Conservation (phyloP, 1,284 basidiomycete species). For the Ustanciosporium gigantosporum region DNA sequence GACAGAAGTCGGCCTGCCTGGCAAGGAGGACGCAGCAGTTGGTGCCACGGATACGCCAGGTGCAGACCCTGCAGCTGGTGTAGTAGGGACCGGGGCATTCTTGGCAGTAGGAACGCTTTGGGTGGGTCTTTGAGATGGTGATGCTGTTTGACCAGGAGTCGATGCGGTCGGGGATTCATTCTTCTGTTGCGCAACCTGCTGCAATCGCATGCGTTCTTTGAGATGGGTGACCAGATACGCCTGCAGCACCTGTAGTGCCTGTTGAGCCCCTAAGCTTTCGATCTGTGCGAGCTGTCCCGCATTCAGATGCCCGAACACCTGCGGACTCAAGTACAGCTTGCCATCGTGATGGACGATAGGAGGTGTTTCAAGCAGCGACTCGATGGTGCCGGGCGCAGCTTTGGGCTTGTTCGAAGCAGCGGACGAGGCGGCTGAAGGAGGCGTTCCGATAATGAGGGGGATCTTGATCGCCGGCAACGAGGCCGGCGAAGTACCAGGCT, state of each 20-base stretch:
- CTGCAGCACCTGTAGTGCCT: conserved; percentile 79
- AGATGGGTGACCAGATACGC: conserved; percentile 80
- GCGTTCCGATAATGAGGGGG: conserved; percentile 69
- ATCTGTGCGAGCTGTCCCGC: conserved; percentile 74
- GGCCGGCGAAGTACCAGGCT: conserved; percentile 3
- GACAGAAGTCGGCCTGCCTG: too few relatives aligned
- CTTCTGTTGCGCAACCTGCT: conserved; percentile 50
- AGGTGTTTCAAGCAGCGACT: conserved; percentile 65
- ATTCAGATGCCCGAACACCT: conserved; percentile 78
- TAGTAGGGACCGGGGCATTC: too few relatives aligned
- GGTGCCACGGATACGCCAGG: too few relatives aligned
- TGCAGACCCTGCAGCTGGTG: too few relatives aligned
- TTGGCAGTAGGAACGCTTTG: too few relatives aligned
- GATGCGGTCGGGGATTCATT: conserved; percentile 8
- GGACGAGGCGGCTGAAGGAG: conserved; percentile 64
- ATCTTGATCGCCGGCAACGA: conserved; percentile 55
- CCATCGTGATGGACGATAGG: conserved; percentile 83
- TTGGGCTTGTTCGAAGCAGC: conserved; percentile 51
- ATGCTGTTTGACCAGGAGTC: too few relatives aligned
- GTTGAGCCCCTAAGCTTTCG: conserved; percentile 78
- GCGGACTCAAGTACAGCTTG: conserved; percentile 79
- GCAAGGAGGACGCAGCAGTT: too few relatives aligned
- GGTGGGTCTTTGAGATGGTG: too few relatives aligned
- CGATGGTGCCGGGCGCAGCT: conserved; percentile 53
- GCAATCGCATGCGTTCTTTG: conserved; percentile 72